Evolutionary conservation across 176 grass and related monocot species (phyloP).

Genomic region (Zizania latifolia): DNA sequence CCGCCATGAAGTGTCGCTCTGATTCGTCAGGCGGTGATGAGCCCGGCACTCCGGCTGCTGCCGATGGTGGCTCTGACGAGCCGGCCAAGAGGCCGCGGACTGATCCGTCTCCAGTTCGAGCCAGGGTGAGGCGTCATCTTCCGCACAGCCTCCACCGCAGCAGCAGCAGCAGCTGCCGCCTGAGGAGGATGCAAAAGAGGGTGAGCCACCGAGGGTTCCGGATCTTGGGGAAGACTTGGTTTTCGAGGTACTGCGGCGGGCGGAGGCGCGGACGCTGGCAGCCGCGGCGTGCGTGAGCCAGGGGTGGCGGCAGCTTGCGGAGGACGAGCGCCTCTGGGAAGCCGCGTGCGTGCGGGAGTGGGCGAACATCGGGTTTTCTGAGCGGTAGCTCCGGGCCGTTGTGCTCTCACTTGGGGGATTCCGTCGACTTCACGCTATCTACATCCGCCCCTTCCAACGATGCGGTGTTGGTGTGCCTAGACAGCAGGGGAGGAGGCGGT

Average conservation of each 20-base stretch:
- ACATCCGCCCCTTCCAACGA: constrained; percentile 39
- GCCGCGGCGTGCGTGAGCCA: constrained; percentile 56
- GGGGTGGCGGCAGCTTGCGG: constrained; percentile 51
- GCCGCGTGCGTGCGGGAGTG: constrained; percentile 63
- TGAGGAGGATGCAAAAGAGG: background rate
- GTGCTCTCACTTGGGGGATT: constrained; percentile 62
- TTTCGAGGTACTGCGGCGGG: constrained; percentile 61
- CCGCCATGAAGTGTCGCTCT: constrained; percentile 30
- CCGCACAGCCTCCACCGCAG: background rate
- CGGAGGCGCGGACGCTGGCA: constrained; percentile 65
- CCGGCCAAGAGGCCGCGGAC: constrained; percentile 39
- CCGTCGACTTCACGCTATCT: constrained; percentile 57
- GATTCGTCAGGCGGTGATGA: constrained; percentile 15
- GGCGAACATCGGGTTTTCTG: constrained; percentile 27
- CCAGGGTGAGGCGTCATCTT: constrained; percentile 9
- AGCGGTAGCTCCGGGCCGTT: constrained; percentile 43
- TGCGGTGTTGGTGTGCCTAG: background rate
- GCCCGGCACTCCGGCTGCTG: background rate
- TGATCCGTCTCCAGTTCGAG: constrained; percentile 21
- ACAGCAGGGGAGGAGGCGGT: background rate
- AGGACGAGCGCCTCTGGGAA: constrained; percentile 78
- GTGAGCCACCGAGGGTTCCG: constrained; percentile 24
- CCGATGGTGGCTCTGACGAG: background rate
- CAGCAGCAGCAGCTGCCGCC: background rate
- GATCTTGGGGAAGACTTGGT: constrained; percentile 65